These are phyloP conservation scores for Coemansia sp. DNA, from an alignment of 192 early-diverging fungal species.

Conservation along the genomic window DNA sequence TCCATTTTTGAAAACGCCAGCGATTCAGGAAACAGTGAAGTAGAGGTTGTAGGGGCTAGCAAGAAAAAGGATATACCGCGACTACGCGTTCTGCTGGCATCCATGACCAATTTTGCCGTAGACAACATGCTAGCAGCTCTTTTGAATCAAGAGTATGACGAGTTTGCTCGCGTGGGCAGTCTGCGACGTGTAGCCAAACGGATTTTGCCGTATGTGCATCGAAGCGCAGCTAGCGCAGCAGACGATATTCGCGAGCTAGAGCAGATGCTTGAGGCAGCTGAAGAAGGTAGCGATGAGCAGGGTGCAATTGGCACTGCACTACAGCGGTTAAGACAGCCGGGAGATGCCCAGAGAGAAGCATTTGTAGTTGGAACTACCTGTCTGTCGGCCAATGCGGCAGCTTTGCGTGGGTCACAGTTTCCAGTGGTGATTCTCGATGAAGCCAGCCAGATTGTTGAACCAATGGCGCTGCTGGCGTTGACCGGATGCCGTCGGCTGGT, in stretches of 20 bases:
- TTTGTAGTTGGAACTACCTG: constrained; percentile 77
- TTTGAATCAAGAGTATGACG: constrained; percentile 60
- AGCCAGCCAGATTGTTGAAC: constrained; percentile 83
- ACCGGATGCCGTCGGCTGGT: constrained; percentile 62
- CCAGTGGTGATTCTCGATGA: constrained; percentile 85
- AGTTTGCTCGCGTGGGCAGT: constrained; percentile 70
- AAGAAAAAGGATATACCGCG: constrained; percentile 24
- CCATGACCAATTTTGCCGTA: constrained; percentile 78
- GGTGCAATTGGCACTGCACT: constrained; percentile 37
- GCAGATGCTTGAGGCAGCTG: constrained; percentile 61
- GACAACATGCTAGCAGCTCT: constrained; percentile 68
- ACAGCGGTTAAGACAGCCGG: constrained; percentile 49
- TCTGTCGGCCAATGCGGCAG: constrained; percentile 71
- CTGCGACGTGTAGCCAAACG: constrained; percentile 64
- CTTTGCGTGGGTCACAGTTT: constrained; percentile 57
- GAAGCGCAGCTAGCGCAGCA: constrained; percentile 24
- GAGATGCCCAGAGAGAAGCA: constrained; percentile 28
- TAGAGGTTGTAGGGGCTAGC: neutral
- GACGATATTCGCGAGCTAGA: constrained; percentile 78
- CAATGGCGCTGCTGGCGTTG: constrained; percentile 79
- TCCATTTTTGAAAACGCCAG: constrained; percentile 18
- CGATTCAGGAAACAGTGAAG: constrained; percentile 1
- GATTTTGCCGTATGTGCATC: constrained; percentile 64
- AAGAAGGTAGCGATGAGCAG: constrained; percentile 47
- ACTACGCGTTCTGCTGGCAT: constrained; percentile 60